phyloP scores from a whole-genome alignment of 345 rosid species.

The Turritis glabra region DNA sequence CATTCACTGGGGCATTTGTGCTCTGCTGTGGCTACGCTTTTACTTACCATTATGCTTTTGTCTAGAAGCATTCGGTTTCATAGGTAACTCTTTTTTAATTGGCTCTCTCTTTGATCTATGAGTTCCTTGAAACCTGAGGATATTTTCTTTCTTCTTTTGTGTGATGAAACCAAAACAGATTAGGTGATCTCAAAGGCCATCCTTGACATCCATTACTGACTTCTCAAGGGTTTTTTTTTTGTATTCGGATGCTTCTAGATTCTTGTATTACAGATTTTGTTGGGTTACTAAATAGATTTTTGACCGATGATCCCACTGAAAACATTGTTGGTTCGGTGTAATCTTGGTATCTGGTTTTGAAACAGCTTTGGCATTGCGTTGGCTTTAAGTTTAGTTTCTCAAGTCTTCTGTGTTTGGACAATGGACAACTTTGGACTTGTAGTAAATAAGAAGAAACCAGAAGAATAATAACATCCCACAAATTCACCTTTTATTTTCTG shows the following conservation, averaged over 20 bases:
- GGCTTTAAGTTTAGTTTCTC: not conserved
- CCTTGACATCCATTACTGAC: conserved; percentile 38
- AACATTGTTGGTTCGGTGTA: not conserved
- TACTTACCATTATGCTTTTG: conserved; percentile 75
- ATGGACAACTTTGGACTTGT: not conserved
- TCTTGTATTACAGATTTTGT: conserved; percentile 17
- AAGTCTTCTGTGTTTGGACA: not conserved
- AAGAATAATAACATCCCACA: not conserved
- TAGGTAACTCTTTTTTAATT: conserved; percentile 47
- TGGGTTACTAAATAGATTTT: not conserved
- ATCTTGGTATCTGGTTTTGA: not conserved
- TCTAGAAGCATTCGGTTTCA: conserved; percentile 55
- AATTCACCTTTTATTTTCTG: not conserved
- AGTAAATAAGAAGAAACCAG: not conserved
- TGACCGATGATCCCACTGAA: not conserved
- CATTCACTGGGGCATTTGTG: conserved; percentile 79
- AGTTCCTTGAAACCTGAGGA: not conserved
- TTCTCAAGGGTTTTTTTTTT: not conserved
- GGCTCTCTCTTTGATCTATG: not conserved
- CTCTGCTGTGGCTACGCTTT: conserved; percentile 52
- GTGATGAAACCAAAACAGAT: conserved; percentile 47
- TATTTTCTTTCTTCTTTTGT: not conserved
- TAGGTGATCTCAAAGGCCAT: conserved; percentile 59
- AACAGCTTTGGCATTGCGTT: not conserved
- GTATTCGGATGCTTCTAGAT: not conserved